Percentiles rank a stretch among this genome's conserved stretches.
Conservation (phyloP, 495 filamentous ascomycete genomes). For the Ascodesmis nigricans region DNA sequence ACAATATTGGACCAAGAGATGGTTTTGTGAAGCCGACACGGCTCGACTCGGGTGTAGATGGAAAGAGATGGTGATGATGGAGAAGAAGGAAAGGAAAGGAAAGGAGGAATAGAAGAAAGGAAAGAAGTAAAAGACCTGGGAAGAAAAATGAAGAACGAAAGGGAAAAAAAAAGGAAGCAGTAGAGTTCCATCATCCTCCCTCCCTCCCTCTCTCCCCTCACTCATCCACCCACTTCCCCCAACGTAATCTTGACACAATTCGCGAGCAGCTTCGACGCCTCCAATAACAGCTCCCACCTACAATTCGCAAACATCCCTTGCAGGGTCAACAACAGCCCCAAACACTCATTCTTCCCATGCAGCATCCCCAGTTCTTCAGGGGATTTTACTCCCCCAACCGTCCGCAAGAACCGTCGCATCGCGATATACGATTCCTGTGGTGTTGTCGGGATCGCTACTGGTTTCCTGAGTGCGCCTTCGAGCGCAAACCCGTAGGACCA, state of each 20-base stretch:
- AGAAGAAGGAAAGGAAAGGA: background rate
- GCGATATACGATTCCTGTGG: slow-evolving; percentile 44
- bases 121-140: background rate
- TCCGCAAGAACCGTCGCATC: slow-evolving; percentile 57
- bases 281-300: slow-evolving; percentile 77
- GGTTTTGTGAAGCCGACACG: too few species aligned
- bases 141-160: background rate
- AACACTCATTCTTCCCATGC: slow-evolving; percentile 57
- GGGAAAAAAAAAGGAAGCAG: slow-evolving; percentile 2
- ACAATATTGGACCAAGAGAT: too few species aligned
- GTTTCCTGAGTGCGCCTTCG: slow-evolving; percentile 46
- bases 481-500: slow-evolving; percentile 91
- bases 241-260: slow-evolving; percentile 46
- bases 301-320: slow-evolving; percentile 60
- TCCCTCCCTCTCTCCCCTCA: background rate
- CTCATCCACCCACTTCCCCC: background rate
- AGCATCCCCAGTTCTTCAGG: slow-evolving; percentile 62
- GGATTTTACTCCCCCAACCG: slow-evolving; percentile 49
- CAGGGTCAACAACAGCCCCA: slow-evolving; percentile 63
- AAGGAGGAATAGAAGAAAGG: background rate
- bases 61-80: too few species aligned
- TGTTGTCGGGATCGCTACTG: slow-evolving; percentile 31
- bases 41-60: too few species aligned
- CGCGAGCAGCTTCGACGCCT: slow-evolving; percentile 56
- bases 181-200: slow-evolving; percentile 6